phyloP scores from a whole-genome alignment of 192 early-diverging fungal genomes.

The Coemansia sp. region DNA sequence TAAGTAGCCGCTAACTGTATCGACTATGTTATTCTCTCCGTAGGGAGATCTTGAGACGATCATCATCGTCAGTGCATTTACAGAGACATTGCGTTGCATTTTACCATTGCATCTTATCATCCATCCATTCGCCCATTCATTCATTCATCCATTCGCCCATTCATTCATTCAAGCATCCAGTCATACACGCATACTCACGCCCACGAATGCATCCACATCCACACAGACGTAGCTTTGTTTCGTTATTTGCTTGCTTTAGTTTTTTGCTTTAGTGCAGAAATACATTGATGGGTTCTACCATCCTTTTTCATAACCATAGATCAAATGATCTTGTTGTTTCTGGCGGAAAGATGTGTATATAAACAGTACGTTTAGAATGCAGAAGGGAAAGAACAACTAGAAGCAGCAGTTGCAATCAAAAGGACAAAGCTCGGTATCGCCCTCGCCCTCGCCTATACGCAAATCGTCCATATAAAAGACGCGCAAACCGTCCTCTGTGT shows the following conservation, averaged over 20 bases:
- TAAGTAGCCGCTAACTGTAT: no score
- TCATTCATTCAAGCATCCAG: background rate
- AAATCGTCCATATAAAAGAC: conserved; percentile 51
- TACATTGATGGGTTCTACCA: no score
- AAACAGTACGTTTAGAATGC: background rate
- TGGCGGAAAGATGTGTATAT: background rate
- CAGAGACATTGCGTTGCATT: no score
- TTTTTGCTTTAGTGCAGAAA: background rate
- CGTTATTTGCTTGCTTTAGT: background rate
- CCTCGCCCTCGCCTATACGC: conserved; percentile 46
- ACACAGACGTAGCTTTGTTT: background rate
- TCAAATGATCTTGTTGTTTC: background rate
- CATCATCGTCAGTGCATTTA: no score
- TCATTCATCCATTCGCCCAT: background rate
- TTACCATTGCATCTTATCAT: no score
- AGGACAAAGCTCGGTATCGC: conserved; percentile 41
- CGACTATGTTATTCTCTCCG: no score
- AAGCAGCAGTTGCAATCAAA: conserved; percentile 53
- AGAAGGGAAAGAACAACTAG: background rate
- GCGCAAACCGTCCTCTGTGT: conserved; percentile 48
- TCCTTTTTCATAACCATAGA: no score
- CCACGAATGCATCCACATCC: background rate
- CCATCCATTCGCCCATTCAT: background rate
- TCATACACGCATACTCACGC: background rate
- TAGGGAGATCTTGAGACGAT: no score